Percentiles rank a stretch among this genome's conserved stretches.
Conservation (phyloP, 2,329 filamentous ascomycete genomes). For the Fusarium sp. region DNA sequence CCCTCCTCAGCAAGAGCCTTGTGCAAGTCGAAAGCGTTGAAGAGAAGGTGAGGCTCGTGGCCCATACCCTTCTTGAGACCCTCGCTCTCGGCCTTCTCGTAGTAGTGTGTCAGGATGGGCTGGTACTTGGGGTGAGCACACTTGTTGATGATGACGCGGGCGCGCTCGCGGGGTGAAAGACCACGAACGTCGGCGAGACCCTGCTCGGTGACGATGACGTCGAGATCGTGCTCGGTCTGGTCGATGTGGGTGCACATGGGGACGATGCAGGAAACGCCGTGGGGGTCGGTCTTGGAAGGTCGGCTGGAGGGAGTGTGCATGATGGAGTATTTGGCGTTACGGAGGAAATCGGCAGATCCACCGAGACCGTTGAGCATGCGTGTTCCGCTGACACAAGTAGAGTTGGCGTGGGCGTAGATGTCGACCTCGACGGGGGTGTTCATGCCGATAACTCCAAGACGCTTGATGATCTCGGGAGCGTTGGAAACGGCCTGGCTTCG, state of each 20-base stretch:
- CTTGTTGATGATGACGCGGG: conserved; percentile 86
- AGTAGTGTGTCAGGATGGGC: conserved; percentile 84
- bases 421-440: conserved; percentile 95
- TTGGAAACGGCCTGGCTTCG: conserved; percentile 91
- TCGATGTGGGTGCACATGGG: conserved; percentile 93
- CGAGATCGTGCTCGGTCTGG: conserved; percentile 92
- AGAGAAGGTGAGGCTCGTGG: conserved; percentile 89
- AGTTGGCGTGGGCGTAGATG: conserved; percentile 94
- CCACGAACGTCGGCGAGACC: conserved; percentile 89
- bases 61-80: conserved; percentile 88
- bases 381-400: conserved; percentile 87
- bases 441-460: conserved; percentile 91
- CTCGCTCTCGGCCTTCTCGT: conserved; percentile 86
- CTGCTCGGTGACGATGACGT: conserved; percentile 81
- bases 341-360: conserved; percentile 84
- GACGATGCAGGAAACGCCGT: conserved; percentile 87
- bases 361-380: conserved; percentile 90
- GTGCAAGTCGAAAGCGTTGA: conserved; percentile 90
- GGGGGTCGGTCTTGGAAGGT: conserved; percentile 83
- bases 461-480: conserved; percentile 88
- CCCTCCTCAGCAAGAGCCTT: conserved; percentile 83
- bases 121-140: conserved; percentile 87
- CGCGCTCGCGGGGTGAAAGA: conserved; percentile 81
- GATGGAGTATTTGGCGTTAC: conserved; percentile 84
- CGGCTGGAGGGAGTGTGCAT: conserved; percentile 91